Evolutionary conservation across 1,139 yeast genomes (phyloP).

Genomic region (Suzukiozyma palmioleophila): DNA sequence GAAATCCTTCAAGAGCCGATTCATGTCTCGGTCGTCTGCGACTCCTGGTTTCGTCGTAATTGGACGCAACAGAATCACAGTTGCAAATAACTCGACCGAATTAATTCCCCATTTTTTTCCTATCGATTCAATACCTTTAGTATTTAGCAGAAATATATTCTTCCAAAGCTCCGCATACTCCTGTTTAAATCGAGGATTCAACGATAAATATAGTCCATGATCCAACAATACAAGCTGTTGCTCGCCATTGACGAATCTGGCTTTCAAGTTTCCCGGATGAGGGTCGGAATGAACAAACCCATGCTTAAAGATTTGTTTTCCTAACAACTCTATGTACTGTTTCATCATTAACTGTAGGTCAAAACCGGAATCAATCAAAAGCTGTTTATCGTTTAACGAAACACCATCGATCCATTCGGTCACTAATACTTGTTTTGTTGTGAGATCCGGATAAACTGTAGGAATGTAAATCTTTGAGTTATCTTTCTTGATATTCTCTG

Average conservation of each 20-base stretch:
- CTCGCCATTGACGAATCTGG: slow-evolving; percentile 38
- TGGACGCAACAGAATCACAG: slow-evolving; percentile 54
- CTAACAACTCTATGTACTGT: slow-evolving; percentile 52
- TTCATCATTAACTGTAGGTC: slow-evolving; percentile 44
- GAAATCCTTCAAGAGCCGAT: slow-evolving; percentile 32
- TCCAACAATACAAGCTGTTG: slow-evolving; percentile 69
- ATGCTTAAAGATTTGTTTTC: slow-evolving; percentile 68
- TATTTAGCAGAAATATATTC: slow-evolving; percentile 51
- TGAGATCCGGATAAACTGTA: slow-evolving; percentile 36
- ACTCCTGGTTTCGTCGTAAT: slow-evolving; percentile 19
- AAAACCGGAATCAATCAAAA: slow-evolving; percentile 36
- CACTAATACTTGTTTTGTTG: slow-evolving; percentile 50
- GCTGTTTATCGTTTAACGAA: slow-evolving; percentile 44
- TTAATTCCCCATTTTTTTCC: slow-evolving; percentile 67
- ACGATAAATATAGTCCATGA: slow-evolving; percentile 66
- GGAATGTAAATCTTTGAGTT: slow-evolving; percentile 47
- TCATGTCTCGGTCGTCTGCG: slow-evolving; percentile 13
- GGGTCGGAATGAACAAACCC: slow-evolving; percentile 81
- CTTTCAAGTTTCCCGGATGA: slow-evolving; percentile 74
- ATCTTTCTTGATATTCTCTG: slow-evolving; percentile 12
- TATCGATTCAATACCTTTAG: slow-evolving; percentile 42
- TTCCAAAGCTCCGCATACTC: slow-evolving; percentile 66
- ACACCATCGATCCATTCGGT: slow-evolving; percentile 80
- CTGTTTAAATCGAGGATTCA: slow-evolving; percentile 45
- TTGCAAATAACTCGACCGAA: slow-evolving; percentile 60